Evolutionary conservation across 2,329 filamentous ascomycete genomes (phyloP).

Genomic region (Teratosphaeria epicoccoides): DNA sequence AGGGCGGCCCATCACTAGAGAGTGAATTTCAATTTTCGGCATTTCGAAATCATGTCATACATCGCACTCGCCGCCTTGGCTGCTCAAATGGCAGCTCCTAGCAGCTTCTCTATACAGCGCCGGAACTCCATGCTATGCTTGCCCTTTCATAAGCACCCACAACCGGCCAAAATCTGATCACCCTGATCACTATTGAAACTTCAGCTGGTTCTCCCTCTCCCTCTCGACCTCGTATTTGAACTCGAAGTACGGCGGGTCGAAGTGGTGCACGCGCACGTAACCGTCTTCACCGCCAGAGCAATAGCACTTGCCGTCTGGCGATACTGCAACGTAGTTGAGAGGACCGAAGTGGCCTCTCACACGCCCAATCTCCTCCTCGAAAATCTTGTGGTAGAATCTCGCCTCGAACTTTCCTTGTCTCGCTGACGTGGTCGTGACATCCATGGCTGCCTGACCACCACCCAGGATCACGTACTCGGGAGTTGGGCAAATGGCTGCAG

Average conservation of each 20-base stretch:
- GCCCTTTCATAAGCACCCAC: background rate
- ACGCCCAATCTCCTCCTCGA: slow-evolving; percentile 96
- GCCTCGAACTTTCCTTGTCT: slow-evolving; percentile 99
- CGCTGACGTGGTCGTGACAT: slow-evolving; percentile 87
- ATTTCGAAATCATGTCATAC: background rate
- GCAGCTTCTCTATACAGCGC: background rate
- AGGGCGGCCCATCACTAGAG: no score
- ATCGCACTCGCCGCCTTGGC: background rate
- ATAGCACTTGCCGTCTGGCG: slow-evolving; percentile 85
- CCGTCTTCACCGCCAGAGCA: slow-evolving; percentile 95
- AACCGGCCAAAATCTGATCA: background rate
- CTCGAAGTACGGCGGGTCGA: slow-evolving; percentile 97
- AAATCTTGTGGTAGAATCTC: slow-evolving; percentile 99
- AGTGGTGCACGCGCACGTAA: slow-evolving; percentile 96
- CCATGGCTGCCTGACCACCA: slow-evolving; percentile 97
- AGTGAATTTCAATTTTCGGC: background rate
- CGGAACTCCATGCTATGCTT: background rate
- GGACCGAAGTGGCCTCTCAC: slow-evolving; percentile 95
- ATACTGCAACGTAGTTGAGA: slow-evolving; percentile 88
- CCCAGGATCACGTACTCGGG: slow-evolving; percentile 98
- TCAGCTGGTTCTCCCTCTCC: slow-evolving; percentile 42
- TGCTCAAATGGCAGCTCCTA: background rate
- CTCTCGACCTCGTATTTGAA: slow-evolving; percentile 98
- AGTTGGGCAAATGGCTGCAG: slow-evolving; percentile 82
- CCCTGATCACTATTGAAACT: slow-evolving; percentile 2